These are phyloP conservation scores for Drosera capensis DNA, from an alignment of 148 eudicot genomes.

Conservation along the genomic window DNA sequence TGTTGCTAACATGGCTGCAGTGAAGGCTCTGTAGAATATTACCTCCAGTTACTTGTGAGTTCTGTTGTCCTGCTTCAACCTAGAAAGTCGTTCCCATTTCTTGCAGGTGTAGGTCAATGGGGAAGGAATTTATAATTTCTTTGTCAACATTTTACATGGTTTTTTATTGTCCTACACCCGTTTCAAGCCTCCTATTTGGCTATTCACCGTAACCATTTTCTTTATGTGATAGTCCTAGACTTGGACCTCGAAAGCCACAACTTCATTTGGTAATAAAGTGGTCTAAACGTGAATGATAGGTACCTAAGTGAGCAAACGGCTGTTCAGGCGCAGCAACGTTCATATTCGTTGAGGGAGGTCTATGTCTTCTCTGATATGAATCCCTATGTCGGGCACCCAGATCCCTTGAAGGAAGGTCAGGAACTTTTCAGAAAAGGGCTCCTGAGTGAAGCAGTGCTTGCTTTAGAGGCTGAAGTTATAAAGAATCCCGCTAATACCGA, in stretches of 20 bases:
- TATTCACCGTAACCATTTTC: too few relatives aligned
- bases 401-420: constrained; percentile 94
- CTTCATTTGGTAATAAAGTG: not conserved
- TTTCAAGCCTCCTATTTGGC: too few relatives aligned
- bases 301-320: constrained; percentile 65
- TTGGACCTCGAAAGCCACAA: not conserved
- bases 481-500: constrained; percentile 89
- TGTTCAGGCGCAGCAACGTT: constrained; percentile 32
- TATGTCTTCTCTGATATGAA: constrained; percentile 89
- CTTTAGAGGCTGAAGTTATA: constrained; percentile 93
- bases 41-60: too few relatives aligned
- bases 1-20: too few relatives aligned
- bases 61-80: too few relatives aligned
- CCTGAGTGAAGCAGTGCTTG: constrained; percentile 98
- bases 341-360: constrained; percentile 52
- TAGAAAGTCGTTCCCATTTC: too few relatives aligned
- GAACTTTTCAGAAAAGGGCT: constrained; percentile 87
- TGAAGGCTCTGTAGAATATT: too few relatives aligned
- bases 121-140: too few relatives aligned
- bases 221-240: not conserved
- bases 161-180: too few relatives aligned
- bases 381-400: constrained; percentile 91
- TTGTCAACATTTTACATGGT: too few relatives aligned
- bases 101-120: too few relatives aligned
- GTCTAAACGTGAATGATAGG: constrained; percentile 19